Base-by-base conservation (phyloP, 805 yeast species). In the Suhomyces pyralidae region DNA sequence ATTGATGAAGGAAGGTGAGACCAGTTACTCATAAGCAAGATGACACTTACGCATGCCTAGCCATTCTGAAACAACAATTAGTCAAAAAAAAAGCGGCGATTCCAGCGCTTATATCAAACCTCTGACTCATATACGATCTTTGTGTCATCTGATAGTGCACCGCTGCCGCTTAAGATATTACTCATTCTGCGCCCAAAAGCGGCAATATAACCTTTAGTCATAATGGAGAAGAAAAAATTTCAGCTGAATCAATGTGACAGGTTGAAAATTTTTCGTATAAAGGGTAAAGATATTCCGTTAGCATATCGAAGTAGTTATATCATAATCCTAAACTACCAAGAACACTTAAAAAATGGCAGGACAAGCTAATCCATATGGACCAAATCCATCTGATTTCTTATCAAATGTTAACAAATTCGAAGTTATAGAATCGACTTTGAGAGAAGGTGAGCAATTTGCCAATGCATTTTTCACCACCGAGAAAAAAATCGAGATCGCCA, bases 371-470 rank as follows among this genome's bases (percentile, higher is more conserved):
- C 98, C 98, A 58, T 93, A 93, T 65, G 99, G 96, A 15, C 96
- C 97, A 61, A 88, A 93, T 69, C 97, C 98, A 53, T 84, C 90
- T 50, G 99, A 93, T 77, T 92, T 76, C 70, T 74, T 93, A 54
- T 90, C 97, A 26, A 93, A 93, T 68, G 98, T 93, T 34, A 79
- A 86, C 58, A 84, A 82, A 60, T 93, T 92, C 76, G 91, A 93
- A 79, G 72, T 93, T 65, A 93, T 93, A 67, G 99, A 93, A 77
- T 89, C 97, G 34, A 93, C 99, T 4, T 80, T 93, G 53, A 84
- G 99, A 78, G 99, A 93, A 76, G 99, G 99, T 71, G 99, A 93
- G 76, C 99, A 93, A 74, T 93, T 93, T 68, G 97, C 98, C 66
- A 93, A 93, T 67, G 96, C 99, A 3, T 94, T 93, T 74, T 93